These are phyloP conservation scores for Daldinia eschscholtzii DNA, from an alignment of 2,329 filamentous ascomycete genomes.

Conservation along the genomic window DNA sequence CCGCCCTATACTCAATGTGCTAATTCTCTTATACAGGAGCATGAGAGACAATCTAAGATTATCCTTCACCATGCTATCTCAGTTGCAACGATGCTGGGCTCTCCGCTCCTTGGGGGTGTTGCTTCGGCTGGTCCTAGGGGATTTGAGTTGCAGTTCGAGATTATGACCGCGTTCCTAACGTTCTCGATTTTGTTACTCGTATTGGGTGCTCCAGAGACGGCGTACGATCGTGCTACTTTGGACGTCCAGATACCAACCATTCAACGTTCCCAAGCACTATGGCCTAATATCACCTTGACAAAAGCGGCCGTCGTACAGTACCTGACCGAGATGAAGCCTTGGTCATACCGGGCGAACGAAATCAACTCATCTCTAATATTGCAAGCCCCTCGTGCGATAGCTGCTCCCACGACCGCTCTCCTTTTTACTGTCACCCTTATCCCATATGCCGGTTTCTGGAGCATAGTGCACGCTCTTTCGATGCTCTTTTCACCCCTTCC, in stretches of 20 bases:
- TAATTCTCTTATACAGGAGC: constrained; percentile 58
- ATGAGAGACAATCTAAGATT: constrained; percentile 63
- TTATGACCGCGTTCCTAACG: constrained; percentile 63
- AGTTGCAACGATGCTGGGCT: constrained; percentile 64
- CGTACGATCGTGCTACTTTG: constrained; percentile 59
- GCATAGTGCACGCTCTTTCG: constrained; percentile 60
- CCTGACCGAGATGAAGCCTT: constrained; percentile 56
- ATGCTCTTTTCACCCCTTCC: constrained; percentile 62
- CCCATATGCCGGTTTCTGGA: constrained; percentile 62
- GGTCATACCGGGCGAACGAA: constrained; percentile 53
- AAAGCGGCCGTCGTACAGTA: constrained; percentile 55
- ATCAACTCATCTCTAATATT: constrained; percentile 53
- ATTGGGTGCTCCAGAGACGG: constrained; percentile 65
- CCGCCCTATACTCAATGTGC: background rate
- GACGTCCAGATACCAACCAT: constrained; percentile 37
- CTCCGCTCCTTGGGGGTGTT: constrained; percentile 66
- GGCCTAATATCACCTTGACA: constrained; percentile 49
- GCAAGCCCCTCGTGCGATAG: constrained; percentile 62
- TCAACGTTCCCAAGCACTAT: constrained; percentile 40
- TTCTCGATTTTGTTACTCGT: constrained; percentile 62
- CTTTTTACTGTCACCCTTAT: constrained; percentile 61
- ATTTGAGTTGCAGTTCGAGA: constrained; percentile 64
- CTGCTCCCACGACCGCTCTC: constrained; percentile 64
- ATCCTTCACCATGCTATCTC: constrained; percentile 61
- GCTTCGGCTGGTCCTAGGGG: constrained; percentile 57